Evolutionary conservation across 2,329 filamentous ascomycete genomes (phyloP).

Genomic region (Septoria linicola): DNA sequence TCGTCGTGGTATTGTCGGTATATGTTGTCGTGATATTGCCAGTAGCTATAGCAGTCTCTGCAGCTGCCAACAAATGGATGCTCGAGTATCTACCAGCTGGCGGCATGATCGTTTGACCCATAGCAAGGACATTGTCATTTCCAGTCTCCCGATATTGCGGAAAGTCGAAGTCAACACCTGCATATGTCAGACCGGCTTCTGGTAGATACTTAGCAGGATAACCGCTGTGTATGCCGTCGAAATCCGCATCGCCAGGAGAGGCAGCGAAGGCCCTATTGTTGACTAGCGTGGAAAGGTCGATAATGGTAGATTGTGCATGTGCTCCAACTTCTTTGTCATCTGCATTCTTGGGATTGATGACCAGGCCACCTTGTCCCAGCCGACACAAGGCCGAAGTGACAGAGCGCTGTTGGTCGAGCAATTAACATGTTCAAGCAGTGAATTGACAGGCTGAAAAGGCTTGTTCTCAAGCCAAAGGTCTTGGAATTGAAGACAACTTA

Average conservation of each 20-base stretch:
- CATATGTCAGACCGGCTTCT: constrained; percentile 38
- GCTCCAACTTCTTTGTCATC: constrained; percentile 22
- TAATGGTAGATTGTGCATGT: constrained; percentile 23
- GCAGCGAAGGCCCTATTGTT: constrained; percentile 43
- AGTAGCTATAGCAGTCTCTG: constrained; percentile 41
- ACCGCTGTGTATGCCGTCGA: constrained; percentile 39
- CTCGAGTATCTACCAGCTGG: constrained; percentile 40
- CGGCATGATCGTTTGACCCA: constrained; percentile 39
- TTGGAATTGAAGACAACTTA: no score
- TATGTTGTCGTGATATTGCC: constrained; percentile 42
- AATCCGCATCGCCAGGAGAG: constrained; percentile 39
- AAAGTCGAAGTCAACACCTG: constrained; percentile 41
- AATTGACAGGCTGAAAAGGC: not conserved
- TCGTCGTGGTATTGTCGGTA: constrained; percentile 39
- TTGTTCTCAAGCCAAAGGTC: no score
- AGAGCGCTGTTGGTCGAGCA: not conserved
- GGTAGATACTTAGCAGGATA: constrained; percentile 43
- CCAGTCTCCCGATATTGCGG: constrained; percentile 40
- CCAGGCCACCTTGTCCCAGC: constrained; percentile 30
- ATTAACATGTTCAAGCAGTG: not conserved
- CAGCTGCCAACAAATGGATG: constrained; percentile 44
- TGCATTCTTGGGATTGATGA: constrained; percentile 35
- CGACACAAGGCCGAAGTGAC: constrained; percentile 19
- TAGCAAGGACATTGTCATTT: constrained; percentile 42
- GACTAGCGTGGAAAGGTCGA: constrained; percentile 32